Evolutionary conservation across 2,329 filamentous ascomycete genomes (phyloP).

Genomic region (Cladophialophora psammophila): DNA sequence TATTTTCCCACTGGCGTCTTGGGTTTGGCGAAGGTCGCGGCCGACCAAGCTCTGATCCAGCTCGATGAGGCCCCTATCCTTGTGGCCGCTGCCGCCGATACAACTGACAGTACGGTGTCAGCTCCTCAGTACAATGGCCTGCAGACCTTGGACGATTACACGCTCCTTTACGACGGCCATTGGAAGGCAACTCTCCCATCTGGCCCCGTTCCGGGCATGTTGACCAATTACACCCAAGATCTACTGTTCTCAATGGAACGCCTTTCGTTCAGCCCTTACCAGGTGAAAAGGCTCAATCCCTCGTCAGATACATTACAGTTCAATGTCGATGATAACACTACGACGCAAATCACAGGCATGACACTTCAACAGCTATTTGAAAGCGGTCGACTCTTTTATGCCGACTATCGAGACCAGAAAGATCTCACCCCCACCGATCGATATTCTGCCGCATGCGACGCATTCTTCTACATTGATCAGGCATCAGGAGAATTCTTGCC

Average conservation of each 20-base stretch:
- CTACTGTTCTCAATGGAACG: slow-evolving; percentile 27
- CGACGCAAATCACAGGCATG: slow-evolving; percentile 22
- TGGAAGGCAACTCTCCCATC: slow-evolving; percentile 20
- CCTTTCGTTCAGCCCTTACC: slow-evolving; percentile 23
- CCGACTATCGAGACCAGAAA: slow-evolving; percentile 26
- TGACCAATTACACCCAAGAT: slow-evolving; percentile 27
- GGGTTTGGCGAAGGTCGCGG: slow-evolving; percentile 16
- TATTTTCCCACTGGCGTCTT: slow-evolving; percentile 21
- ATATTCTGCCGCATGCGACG: slow-evolving; percentile 15
- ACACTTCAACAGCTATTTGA: slow-evolving; percentile 21
- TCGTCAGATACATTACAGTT: slow-evolving; percentile 24
- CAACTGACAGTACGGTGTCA: slow-evolving; percentile 10
- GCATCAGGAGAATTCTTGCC: slow-evolving; percentile 21
- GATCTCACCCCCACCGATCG: slow-evolving; percentile 21
- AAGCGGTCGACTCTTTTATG: slow-evolving; percentile 23
- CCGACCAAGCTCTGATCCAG: slow-evolving; percentile 25
- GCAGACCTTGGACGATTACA: slow-evolving; percentile 27
- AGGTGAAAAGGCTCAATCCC: slow-evolving; percentile 25
- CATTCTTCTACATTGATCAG: slow-evolving; percentile 25
- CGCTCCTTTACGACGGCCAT: slow-evolving; percentile 21
- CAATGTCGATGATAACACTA: slow-evolving; percentile 19
- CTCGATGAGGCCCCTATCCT: slow-evolving; percentile 25
- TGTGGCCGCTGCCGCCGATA: slow-evolving; percentile 12
- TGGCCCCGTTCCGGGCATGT: slow-evolving; percentile 20
- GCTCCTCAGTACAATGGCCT: slow-evolving; percentile 23